Base-by-base conservation (phyloP, 2,329 filamentous ascomycete genomes). In the Verticillium dahliae region DNA sequence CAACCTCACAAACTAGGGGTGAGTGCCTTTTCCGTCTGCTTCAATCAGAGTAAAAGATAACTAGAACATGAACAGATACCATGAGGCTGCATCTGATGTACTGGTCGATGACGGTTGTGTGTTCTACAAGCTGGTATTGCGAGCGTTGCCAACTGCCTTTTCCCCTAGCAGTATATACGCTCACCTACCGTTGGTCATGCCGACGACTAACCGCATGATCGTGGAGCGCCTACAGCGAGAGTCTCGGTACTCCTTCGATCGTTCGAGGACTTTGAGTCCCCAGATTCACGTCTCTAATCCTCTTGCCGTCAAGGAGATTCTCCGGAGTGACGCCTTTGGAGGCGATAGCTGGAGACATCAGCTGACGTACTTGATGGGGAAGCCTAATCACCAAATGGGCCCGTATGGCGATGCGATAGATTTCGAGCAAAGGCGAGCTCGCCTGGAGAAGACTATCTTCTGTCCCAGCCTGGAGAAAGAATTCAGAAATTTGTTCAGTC, bases 1-100 rank as follows among this genome's bases (percentile, higher is more conserved):
- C 39, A 86, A 83, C 65, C 72, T 90, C 57, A 90, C 88, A 2
- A 89, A 88, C 70, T 90, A 86, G 86, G 87, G 87, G 59, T 87
- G 79, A 59, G 65, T 31, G 27, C 58, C 27, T 15, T 37, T 37
- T 18, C 5, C 15, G 22, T 14, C 11, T 41, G 1, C 1, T 41
- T 15, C 13, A 14, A 13, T 6, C 35, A 10, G 22, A 7, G 11
- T 1, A 3, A n/a, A 31, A 6, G 9, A 5, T 6, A 13, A 52
- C n/a, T n/a, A 11, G 4, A 2, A 1, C n/a, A 22, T n/a, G 18
- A 27, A 6, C 33, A 62, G 64, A 58, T 68, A 59, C 69, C 77
- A 79, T 31, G 81, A 85, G 65, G 81, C 41, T 33, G 22, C 41
- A 6, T 58, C 56, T 10, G 14, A 58, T 27, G 6, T 13, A 38